These are phyloP conservation scores for Pezicula carpinea DNA, from an alignment of 2,329 filamentous ascomycete genomes.

Conservation along the genomic window DNA sequence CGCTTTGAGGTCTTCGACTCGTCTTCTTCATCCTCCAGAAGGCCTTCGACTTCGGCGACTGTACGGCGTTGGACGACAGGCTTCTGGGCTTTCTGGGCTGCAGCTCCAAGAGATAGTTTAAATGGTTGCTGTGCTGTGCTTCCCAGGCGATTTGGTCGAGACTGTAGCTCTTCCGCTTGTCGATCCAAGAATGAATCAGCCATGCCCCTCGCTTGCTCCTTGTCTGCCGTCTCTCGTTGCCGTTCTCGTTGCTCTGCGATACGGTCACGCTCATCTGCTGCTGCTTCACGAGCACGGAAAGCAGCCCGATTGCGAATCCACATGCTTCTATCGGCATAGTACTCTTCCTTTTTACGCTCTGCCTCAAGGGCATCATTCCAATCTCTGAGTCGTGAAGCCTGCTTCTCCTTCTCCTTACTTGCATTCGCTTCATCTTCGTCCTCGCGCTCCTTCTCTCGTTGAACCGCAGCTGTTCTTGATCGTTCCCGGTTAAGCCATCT, in stretches of 20 bases:
- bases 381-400: conserved; percentile 67
- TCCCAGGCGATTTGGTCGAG: conserved; percentile 31
- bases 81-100: conserved; percentile 67
- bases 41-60: conserved; percentile 87
- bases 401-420: conserved; percentile 59
- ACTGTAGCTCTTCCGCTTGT: conserved; percentile 72
- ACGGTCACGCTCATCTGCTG: conserved; percentile 78
- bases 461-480: conserved; percentile 75
- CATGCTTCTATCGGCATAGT: conserved; percentile 79
- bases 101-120: conserved; percentile 88
- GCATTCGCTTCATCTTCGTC: conserved; percentile 65
- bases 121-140: conserved; percentile 64
- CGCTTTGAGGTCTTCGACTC: conserved; percentile 63
- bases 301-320: conserved; percentile 79
- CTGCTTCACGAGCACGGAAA: conserved; percentile 69
- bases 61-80: conserved; percentile 64
- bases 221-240: conserved; percentile 63
- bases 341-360: conserved; percentile 66
- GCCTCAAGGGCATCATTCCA: conserved; percentile 90
- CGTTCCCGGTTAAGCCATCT: conserved; percentile 89
- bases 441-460: conserved; percentile 79
- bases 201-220: conserved; percentile 76
- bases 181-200: conserved; percentile 87
- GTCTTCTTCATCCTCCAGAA: conserved; percentile 93
- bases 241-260: conserved; percentile 71